A percentile compares a stretch with the other conserved stretches of the same genome.
Evolutionary conservation across 2,329 filamentous ascomycete species (phyloP).

Genomic region (Aspergillus neoniger): DNA sequence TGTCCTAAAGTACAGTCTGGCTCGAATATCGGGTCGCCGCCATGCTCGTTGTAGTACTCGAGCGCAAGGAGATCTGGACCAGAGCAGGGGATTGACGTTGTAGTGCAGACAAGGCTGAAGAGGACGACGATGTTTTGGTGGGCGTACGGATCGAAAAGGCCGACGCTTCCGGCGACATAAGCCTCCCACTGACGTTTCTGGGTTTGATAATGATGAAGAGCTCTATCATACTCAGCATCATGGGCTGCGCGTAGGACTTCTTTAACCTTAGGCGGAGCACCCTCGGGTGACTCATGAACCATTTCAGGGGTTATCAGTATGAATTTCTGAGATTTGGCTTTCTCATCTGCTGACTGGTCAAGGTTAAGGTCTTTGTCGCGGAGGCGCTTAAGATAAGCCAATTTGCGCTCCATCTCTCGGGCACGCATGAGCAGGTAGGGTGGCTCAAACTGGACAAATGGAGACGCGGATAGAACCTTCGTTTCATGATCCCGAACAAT

Average conservation of each 20-base stretch:
- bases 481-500: conserved; percentile 93
- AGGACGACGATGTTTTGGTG: conserved; percentile 96
- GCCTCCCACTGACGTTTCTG: conserved; percentile 96
- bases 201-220: conserved; percentile 87
- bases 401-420: conserved; percentile 81
- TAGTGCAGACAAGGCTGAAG: conserved; percentile 90
- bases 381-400: conserved; percentile 79
- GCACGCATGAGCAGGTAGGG: conserved; percentile 91
- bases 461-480: conserved; percentile 89
- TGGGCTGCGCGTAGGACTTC: conserved; percentile 94
- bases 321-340: conserved; percentile 70
- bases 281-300: conserved; percentile 80
- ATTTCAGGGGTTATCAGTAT: conserved; percentile 93
- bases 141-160: conserved; percentile 90
- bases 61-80: conserved; percentile 89
- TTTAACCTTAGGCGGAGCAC: conserved; percentile 81
- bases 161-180: conserved; percentile 82
- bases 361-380: conserved; percentile 65
- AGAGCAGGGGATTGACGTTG: conserved; percentile 87
- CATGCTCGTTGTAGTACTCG: conserved; percentile 90
- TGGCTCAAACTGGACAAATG: conserved; percentile 92
- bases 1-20: conserved; percentile 92
- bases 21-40: conserved; percentile 67
- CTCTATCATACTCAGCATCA: conserved; percentile 95
- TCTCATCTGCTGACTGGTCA: conserved; percentile 58